A percentile compares a stretch with the other conserved stretches of the same genome.
Evolutionary conservation across 352 stramenopile genomes (phyloP).

Genomic region (Phytophthora fragariaefolia): DNA sequence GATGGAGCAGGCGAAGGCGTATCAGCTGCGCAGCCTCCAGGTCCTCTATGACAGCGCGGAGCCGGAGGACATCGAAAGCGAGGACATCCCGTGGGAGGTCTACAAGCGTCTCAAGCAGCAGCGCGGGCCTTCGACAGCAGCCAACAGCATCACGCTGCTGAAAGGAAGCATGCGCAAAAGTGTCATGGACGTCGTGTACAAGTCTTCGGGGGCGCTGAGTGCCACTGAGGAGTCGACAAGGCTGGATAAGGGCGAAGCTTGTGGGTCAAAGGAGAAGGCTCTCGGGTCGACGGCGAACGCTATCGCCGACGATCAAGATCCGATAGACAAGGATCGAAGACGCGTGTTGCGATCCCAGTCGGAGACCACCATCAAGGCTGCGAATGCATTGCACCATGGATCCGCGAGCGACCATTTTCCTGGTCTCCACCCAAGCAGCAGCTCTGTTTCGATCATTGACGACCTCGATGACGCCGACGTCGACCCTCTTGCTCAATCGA

Average conservation of each 20-base stretch:
- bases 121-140: constrained; percentile 60
- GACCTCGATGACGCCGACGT: constrained; percentile 7
- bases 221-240: constrained; percentile 10
- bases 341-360: constrained; percentile 51
- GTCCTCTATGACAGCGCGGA: constrained; percentile 59
- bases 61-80: constrained; percentile 73
- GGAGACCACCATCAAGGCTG: constrained; percentile 46
- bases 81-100: constrained; percentile 82
- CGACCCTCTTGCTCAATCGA: constrained; percentile 15
- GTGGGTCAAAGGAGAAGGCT: constrained; percentile 2
- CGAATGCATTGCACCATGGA: constrained; percentile 1
- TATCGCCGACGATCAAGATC: neutral
- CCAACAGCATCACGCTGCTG: constrained; percentile 66
- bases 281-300: constrained; percentile 1
- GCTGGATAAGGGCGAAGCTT: constrained; percentile 6
- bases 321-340: constrained; percentile 21
- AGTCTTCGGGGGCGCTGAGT: constrained; percentile 20
- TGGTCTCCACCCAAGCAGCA: neutral
- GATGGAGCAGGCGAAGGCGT: constrained; percentile 42
- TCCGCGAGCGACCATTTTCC: constrained; percentile 3
- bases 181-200: constrained; percentile 47
- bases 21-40: constrained; percentile 66
- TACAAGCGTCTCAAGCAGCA: constrained; percentile 80
- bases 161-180: constrained; percentile 72
- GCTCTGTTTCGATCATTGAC: neutral